Conservation (phyloP, 768 basidiomycete species). For the Pleurotus platypus region DNA sequence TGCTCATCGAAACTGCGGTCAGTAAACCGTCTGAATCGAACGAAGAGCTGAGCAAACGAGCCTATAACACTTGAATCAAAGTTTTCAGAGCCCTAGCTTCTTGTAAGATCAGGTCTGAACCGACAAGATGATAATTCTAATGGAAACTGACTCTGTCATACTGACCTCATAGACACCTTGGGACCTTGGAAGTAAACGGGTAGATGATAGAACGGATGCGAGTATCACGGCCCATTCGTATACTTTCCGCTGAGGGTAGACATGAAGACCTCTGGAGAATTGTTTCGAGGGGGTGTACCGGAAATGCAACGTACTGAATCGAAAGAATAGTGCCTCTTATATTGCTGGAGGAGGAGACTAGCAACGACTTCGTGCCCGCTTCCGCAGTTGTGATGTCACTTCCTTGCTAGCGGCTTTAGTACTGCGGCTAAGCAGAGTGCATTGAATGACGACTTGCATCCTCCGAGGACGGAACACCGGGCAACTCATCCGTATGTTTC, state of each 20-base stretch:
- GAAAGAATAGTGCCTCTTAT: not conserved
- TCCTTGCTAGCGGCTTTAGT: slow-evolving; percentile 1
- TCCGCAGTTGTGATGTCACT: slow-evolving; percentile 8
- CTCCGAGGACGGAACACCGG: not conserved
- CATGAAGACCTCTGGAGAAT: not conserved
- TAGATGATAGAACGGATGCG: no score
- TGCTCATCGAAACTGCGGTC: not conserved
- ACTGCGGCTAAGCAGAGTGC: not conserved
- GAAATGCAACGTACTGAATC: not conserved
- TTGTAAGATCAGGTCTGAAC: not conserved
- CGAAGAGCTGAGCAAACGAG: not conserved
- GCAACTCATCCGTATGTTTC: no score
- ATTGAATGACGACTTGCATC: not conserved
- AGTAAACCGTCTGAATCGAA: slow-evolving; percentile 2
- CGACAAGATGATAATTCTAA: not conserved
- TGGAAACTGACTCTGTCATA: not conserved
- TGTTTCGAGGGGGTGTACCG: not conserved
- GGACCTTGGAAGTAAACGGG: no score
- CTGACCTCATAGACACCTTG: slow-evolving; percentile 2
- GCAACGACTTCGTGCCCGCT: not conserved
- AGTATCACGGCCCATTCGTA: no score
- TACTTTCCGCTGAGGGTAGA: not conserved
- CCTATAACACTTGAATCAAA: not conserved
- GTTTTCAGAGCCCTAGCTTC: not conserved
- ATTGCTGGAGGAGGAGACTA: not conserved